A percentile compares a stretch with the other conserved stretches of the same genome.
These are phyloP conservation scores for Lachancea waltii DNA, from an alignment of 805 yeast genomes.

Conservation along the genomic window DNA sequence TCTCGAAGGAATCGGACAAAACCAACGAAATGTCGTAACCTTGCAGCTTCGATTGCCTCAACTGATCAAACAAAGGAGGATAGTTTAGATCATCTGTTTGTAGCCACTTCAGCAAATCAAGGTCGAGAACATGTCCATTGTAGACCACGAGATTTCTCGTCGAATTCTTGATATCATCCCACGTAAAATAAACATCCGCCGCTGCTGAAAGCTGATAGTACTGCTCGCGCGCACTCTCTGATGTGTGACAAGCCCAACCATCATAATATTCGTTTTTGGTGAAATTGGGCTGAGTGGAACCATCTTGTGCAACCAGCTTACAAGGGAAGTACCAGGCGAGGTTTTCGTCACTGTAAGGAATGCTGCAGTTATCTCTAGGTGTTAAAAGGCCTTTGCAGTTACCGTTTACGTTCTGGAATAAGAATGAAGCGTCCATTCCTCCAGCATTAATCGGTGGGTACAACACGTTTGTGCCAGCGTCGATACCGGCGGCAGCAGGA, in stretches of 20 bases:
- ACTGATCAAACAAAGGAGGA: conserved; percentile 62
- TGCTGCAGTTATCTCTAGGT: conserved; percentile 62
- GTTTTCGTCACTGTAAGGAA: conserved; percentile 57
- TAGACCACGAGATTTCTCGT: conserved; percentile 77
- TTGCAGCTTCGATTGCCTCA: conserved; percentile 48
- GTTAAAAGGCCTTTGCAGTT: conserved; percentile 73
- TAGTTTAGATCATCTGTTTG: conserved; percentile 59
- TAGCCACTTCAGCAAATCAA: conserved; percentile 71
- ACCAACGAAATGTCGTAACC: conserved; percentile 82
- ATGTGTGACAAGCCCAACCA: conserved; percentile 92
- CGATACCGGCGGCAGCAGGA: conserved; percentile 76
- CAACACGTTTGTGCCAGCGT: conserved; percentile 60
- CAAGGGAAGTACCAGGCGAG: conserved; percentile 98
- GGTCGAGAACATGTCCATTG: conserved; percentile 82
- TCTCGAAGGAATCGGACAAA: conserved; percentile 55
- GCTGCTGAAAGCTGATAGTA: conserved; percentile 52
- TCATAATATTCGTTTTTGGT: conserved; percentile 52
- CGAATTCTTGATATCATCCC: conserved; percentile 75
- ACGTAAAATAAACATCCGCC: conserved; percentile 80
- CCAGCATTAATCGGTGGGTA: conserved; percentile 88
- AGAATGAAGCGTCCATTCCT: conserved; percentile 74
- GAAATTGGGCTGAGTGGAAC: conserved; percentile 59
- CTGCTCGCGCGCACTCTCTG: conserved; percentile 56
- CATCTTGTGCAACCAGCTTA: conserved; percentile 60
- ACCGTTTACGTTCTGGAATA: conserved; percentile 89